These are phyloP conservation scores for Ocimum tenuiflorum DNA, from an alignment of 257 asterid genomes.

Conservation along the genomic window DNA sequence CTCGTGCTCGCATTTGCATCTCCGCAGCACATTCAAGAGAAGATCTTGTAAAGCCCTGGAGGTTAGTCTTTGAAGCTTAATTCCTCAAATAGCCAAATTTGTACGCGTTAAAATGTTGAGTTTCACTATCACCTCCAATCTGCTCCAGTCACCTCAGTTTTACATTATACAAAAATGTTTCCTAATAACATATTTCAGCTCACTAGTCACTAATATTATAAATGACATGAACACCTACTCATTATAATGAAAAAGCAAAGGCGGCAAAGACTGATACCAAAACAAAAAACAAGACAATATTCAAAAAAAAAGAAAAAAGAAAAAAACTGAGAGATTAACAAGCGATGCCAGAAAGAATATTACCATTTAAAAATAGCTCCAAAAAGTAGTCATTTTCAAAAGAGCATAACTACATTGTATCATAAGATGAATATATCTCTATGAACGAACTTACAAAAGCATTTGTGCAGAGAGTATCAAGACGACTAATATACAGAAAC, in stretches of 20 bases:
- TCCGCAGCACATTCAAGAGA: conserved; percentile 94
- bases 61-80: no score
- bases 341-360: not conserved
- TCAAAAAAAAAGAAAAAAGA: not conserved
- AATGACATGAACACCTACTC: not conserved
- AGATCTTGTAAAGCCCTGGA: conserved; percentile 85
- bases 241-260: not conserved
- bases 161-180: not conserved
- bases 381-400: conserved; percentile 12
- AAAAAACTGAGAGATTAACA: not conserved
- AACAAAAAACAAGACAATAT: no score
- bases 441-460: not conserved
- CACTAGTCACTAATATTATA: not conserved
- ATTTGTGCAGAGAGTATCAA: not conserved
- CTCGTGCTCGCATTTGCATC: conserved; percentile 93
- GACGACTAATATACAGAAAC: not conserved
- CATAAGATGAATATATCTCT: not conserved
- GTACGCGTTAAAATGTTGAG: no score
- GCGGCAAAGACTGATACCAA: not conserved
- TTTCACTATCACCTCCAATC: not conserved
- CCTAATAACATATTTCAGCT: not conserved
- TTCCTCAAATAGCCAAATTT: no score
- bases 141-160: not conserved
- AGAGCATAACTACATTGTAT: conserved; percentile 4
- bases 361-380: not conserved